Conservation (phyloP, 2,329 filamentous ascomycete species). For the Thelonectria olida region DNA sequence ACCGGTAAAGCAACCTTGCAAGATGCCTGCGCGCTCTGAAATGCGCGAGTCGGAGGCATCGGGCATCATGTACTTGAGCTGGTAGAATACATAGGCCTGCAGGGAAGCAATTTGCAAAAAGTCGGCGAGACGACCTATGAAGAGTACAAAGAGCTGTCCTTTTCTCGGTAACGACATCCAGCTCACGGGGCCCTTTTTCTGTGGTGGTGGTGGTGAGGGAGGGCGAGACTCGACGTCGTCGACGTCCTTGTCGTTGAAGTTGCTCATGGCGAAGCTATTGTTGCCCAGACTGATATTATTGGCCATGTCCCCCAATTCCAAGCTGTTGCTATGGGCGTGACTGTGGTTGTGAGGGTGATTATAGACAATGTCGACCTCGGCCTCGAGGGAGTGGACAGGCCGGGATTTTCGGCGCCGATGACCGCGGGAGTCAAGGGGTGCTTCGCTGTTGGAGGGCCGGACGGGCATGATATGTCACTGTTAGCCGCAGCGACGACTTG, state of each 20-base stretch:
- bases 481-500: no score
- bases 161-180: slow-evolving; percentile 78
- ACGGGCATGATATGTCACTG: slow-evolving; percentile 15
- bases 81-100: slow-evolving; percentile 79
- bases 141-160: slow-evolving; percentile 74
- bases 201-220: slow-evolving; percentile 1
- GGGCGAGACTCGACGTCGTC: slow-evolving; percentile 15
- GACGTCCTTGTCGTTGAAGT: slow-evolving; percentile 14
- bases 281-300: not conserved
- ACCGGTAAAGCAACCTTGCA: slow-evolving; percentile 77
- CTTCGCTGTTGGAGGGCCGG: slow-evolving; percentile 18
- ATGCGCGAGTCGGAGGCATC: slow-evolving; percentile 64
- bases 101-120: slow-evolving; percentile 76
- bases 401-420: slow-evolving; percentile 24
- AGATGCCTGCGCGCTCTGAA: slow-evolving; percentile 73
- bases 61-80: slow-evolving; percentile 72
- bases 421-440: slow-evolving; percentile 14
- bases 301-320: not conserved
- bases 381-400: slow-evolving; percentile 1
- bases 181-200: slow-evolving; percentile 56
- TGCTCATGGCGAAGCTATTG: slow-evolving; percentile 7
- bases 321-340: not conserved
- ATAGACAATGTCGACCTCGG: not conserved
- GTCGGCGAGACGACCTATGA: slow-evolving; percentile 75
- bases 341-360: not conserved